These are phyloP conservation scores for Gracilariopsis chorda DNA, from an alignment of 23 red algal species.

Conservation along the genomic window DNA sequence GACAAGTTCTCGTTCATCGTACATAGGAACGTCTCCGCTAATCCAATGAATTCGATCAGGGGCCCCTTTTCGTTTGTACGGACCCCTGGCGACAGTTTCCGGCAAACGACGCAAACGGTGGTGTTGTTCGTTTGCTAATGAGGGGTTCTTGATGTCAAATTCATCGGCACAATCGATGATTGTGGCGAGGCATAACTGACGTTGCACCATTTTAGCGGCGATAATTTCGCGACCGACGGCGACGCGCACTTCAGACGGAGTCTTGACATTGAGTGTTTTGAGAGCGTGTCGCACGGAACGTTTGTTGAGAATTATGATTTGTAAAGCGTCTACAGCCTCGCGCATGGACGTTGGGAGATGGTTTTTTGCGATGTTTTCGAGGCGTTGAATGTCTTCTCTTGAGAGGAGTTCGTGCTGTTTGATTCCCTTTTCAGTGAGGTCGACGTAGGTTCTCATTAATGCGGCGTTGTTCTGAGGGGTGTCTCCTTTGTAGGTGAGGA, in stretches of 20 bases:
- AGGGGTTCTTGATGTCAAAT: conserved; percentile 14
- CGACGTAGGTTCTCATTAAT: not conserved
- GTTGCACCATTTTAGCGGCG: conserved; percentile 17
- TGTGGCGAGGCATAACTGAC: not conserved
- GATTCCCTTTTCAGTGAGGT: not conserved
- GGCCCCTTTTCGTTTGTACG: not conserved
- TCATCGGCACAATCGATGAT: conserved; percentile 10
- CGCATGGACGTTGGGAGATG: not conserved
- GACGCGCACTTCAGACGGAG: not conserved
- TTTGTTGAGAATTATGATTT: not conserved
- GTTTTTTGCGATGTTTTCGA: conserved; percentile 12
- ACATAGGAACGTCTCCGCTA: not conserved
- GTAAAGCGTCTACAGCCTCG: not conserved
- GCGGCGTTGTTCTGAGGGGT: not conserved
- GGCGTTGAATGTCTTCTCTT: not conserved
- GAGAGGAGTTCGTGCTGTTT: not conserved
- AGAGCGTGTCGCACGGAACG: not conserved
- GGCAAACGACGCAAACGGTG: conserved; percentile 2
- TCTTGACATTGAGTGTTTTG: conserved; percentile 7
- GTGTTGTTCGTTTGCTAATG: conserved; percentile 15
- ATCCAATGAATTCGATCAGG: not conserved
- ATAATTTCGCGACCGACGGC: not conserved
- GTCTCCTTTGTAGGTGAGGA: not conserved
- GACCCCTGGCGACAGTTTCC: conserved; percentile 11
- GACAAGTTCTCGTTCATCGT: not conserved